A percentile compares a stretch with the other conserved stretches of the same genome.
Evolutionary conservation across 2,329 filamentous ascomycete species (phyloP).

Genomic region (Scedosporium boydii): DNA sequence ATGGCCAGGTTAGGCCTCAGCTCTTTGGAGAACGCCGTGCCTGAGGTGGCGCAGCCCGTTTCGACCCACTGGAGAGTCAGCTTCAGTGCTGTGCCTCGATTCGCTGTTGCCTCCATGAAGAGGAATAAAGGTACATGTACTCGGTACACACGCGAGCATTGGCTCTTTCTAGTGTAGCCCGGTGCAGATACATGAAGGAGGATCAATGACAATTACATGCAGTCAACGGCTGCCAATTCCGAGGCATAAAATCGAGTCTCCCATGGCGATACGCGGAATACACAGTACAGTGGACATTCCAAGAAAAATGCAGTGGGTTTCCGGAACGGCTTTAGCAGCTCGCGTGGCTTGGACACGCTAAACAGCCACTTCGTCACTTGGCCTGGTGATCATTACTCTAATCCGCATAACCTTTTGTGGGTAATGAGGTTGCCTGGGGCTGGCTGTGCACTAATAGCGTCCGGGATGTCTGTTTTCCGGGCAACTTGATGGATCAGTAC

Average conservation of each 20-base stretch:
- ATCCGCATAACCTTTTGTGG: background rate
- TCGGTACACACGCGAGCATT: background rate
- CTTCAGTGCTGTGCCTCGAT: background rate
- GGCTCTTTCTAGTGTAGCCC: background rate
- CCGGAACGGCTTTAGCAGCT: background rate
- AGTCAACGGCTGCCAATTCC: no score
- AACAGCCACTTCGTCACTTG: background rate
- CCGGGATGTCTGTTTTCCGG: no score
- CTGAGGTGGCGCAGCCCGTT: background rate
- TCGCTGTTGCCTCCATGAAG: background rate
- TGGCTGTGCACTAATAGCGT: no score
- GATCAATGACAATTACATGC: background rate
- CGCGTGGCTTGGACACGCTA: background rate
- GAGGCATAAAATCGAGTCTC: background rate
- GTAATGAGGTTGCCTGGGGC: background rate
- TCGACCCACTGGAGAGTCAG: background rate
- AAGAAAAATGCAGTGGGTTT: no score
- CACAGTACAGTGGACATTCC: background rate
- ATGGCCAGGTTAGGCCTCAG: no score
- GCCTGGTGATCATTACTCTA: background rate
- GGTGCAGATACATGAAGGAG: background rate
- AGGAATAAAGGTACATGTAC: background rate
- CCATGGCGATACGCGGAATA: background rate
- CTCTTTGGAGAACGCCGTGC: background rate
- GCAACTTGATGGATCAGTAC: no score